Conservation (phyloP, 2,329 filamentous ascomycete genomes). For the Trichoderma aggressivum region DNA sequence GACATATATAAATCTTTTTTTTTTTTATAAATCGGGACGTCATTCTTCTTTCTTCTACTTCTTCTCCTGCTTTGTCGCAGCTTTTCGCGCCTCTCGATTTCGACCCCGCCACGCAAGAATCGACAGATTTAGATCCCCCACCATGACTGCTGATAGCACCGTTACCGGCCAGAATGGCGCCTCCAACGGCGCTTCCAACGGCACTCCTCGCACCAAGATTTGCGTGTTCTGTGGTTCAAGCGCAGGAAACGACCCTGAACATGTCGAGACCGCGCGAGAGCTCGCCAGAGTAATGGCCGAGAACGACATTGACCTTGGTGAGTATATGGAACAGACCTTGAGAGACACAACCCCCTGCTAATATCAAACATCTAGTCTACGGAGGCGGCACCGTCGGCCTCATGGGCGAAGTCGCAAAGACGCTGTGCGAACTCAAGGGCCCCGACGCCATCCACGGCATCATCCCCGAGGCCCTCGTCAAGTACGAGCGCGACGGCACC, state of each 20-base stretch:
- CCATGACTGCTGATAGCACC: slow-evolving; percentile 31
- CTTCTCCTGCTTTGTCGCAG: background rate
- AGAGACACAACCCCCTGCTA: too few species aligned
- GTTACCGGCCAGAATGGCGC: slow-evolving; percentile 26
- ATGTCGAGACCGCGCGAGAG: slow-evolving; percentile 73
- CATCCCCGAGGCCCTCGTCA: slow-evolving; percentile 81
- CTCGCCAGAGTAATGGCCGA: slow-evolving; percentile 72
- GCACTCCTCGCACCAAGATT: slow-evolving; percentile 58
- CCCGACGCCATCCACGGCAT: slow-evolving; percentile 85
- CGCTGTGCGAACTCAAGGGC: slow-evolving; percentile 77
- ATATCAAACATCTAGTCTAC: slow-evolving; percentile 60
- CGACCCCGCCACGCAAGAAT: background rate
- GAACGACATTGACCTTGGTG: slow-evolving; percentile 72
- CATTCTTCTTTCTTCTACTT: background rate
- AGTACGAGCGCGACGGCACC: slow-evolving; percentile 66
- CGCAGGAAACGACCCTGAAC: slow-evolving; percentile 66
- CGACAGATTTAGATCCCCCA: background rate
- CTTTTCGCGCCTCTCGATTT: background rate
- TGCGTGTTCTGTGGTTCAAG: slow-evolving; percentile 94
- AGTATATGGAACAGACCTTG: too few species aligned
- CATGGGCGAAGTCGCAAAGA: slow-evolving; percentile 91
- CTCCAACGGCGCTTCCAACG: slow-evolving; percentile 17
- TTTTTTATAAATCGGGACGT: background rate
- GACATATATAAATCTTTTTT: background rate
- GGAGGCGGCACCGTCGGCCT: slow-evolving; percentile 91